phyloP scores from a whole-genome alignment of 2,329 filamentous ascomycete genomes.

The Penicillium hordei region DNA sequence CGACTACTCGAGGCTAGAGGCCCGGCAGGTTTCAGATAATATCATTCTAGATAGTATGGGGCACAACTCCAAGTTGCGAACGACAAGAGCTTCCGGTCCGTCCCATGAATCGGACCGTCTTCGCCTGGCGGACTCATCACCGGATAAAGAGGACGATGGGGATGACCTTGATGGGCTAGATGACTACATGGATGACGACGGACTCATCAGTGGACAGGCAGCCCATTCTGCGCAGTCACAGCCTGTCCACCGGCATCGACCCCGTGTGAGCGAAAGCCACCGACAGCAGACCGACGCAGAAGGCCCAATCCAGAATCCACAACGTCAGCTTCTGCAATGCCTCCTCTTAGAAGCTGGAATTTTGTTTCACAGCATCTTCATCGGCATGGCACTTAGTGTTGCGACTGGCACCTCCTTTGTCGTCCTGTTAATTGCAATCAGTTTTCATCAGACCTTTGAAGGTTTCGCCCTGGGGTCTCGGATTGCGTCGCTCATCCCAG shows the following conservation, averaged over 20 bases:
- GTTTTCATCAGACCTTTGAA: slow-evolving; percentile 86
- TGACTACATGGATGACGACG: slow-evolving; percentile 28
- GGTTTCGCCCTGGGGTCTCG: slow-evolving; percentile 81
- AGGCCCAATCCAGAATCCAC: slow-evolving; percentile 54
- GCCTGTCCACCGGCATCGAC: slow-evolving; percentile 15
- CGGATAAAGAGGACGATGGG: slow-evolving; percentile 52
- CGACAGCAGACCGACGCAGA: slow-evolving; percentile 30
- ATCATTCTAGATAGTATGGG: slow-evolving; percentile 23
- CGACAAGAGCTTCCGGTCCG: slow-evolving; percentile 14
- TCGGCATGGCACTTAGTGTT: slow-evolving; percentile 82
- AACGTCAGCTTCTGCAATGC: slow-evolving; percentile 71
- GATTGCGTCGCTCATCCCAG: slow-evolving; percentile 71
- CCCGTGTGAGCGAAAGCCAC: slow-evolving; percentile 14
- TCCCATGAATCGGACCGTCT: slow-evolving; percentile 21
- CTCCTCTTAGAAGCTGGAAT: slow-evolving; percentile 79
- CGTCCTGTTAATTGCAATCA: slow-evolving; percentile 76
- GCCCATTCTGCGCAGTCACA: slow-evolving; percentile 11
- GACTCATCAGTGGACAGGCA: slow-evolving; percentile 16
- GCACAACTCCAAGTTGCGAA: slow-evolving; percentile 7
- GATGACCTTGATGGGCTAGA: slow-evolving; percentile 59
- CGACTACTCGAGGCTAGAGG: slow-evolving; percentile 26
- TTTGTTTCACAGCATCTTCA: slow-evolving; percentile 81
- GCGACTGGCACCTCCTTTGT: slow-evolving; percentile 76
- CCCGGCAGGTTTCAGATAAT: slow-evolving; percentile 20
- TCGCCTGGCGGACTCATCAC: slow-evolving; percentile 24